A percentile compares a stretch with the other conserved stretches of the same genome.
Evolutionary conservation across 1,139 yeast species (phyloP).

Genomic region (Kluyveromyces sp.): DNA sequence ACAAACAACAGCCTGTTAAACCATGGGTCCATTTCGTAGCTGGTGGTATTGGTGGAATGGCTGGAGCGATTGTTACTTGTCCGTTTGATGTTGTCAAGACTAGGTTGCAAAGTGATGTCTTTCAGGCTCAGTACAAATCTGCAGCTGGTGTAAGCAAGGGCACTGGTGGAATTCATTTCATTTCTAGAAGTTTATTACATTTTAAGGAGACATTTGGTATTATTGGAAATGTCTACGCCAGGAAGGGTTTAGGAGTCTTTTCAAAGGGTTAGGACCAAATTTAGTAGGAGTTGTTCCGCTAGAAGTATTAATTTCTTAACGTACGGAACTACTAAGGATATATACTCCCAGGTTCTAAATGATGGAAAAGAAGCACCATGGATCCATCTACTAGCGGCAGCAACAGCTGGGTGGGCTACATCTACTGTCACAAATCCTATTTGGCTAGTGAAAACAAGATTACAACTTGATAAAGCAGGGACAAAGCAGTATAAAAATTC

Average conservation of each 20-base stretch:
- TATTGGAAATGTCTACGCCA: conserved; percentile 55
- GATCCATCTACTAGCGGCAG: conserved; percentile 84
- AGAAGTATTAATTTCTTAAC: conserved; percentile 94
- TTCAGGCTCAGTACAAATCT: conserved; percentile 25
- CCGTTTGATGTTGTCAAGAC: conserved; percentile 97
- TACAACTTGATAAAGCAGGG: conserved; percentile 70
- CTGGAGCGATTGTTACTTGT: conserved; percentile 88
- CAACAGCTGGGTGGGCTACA: conserved; percentile 88
- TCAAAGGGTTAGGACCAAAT: conserved; percentile 94
- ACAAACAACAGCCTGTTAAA: conserved; percentile 35
- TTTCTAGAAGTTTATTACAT: conserved; percentile 50
- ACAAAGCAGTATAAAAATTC: conserved; percentile 67
- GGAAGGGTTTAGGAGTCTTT: conserved; percentile 82
- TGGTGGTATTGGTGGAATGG: conserved; percentile 98
- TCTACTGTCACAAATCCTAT: conserved; percentile 99
- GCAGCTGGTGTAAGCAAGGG: conserved; percentile 9
- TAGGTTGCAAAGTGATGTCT: conserved; percentile 80
- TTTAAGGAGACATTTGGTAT: conserved; percentile 77
- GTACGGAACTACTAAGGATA: conserved; percentile 82
- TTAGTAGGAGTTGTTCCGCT: conserved; percentile 96
- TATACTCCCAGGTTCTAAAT: conserved; percentile 56
- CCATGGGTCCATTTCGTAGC: conserved; percentile 99
- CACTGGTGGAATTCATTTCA: conserved; percentile 20
- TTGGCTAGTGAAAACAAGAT: conserved; percentile 91
- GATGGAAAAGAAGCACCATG: conserved; percentile 73